Evolutionary conservation across 1,284 basidiomycete species (phyloP), one percentile per base, ranked within the genome.

Genomic region (Pseudozyma hubeiensis): DNA sequence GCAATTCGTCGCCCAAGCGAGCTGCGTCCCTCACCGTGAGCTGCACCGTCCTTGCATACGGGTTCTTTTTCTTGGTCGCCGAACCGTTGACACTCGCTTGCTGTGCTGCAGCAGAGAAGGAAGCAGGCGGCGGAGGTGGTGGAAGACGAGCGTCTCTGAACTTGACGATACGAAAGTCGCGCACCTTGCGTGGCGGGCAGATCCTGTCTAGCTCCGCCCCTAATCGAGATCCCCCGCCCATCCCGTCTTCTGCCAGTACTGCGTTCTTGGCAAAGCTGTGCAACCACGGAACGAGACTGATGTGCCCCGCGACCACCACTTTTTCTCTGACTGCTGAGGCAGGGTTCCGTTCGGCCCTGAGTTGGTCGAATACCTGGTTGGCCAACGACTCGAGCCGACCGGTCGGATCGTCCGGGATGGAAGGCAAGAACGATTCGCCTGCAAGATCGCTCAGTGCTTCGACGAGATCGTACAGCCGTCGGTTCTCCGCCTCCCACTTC

Each of bases 151-250:
- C 90, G 81, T 98, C 96, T 66, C 88, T 86, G 19, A 92, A 88
- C 13, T 91, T 86, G 8, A 95, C 84, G 5, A 97, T 89, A 24
- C 93, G 88, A 85, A 97, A 97, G 62, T 88, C 89, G 45, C 91
- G 89, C 13, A 94, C 91, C 24, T 91, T 87, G 11, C 95, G 89
- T 1, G 90, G 88, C 3, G 94, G 93, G 79, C 91, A 95, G 14
- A 87, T 77, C 16, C 85, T 84, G 91, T 95, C 81, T 7, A 58
- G 17, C 19, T 56, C 44, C 33, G 50, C 53, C 4, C 47, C 40
- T 31, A 67, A 17, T 7, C 48, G 37, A 11, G 45, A 43, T 5
- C 54, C 45, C 13, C 37, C 51, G 13, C 37, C 51, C 7, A 52
- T 16, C 2, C 59, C 61, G 5, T 57, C 59, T 29, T 62, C 49